phyloP scores from a whole-genome alignment of 192 early-diverging fungal species.

The Gorgonomyces haynaldii region DNA sequence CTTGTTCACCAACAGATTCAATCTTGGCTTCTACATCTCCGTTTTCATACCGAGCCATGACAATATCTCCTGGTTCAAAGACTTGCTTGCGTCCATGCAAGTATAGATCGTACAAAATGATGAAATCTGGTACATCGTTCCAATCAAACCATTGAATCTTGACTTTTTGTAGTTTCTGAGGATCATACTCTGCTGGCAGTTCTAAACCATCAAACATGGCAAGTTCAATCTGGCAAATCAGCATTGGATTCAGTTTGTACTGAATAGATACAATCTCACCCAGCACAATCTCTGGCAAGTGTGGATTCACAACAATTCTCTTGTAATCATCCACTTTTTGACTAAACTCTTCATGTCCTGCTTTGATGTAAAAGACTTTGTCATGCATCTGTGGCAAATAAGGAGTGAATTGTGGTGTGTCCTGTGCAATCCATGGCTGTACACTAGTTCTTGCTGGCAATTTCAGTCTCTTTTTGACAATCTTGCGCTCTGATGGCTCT shows the following conservation, averaged over 20 bases:
- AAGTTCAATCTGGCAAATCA: slow-evolving; percentile 4
- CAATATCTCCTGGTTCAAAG: slow-evolving; percentile 10
- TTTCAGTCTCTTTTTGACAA: neutral
- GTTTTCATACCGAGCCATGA: slow-evolving; percentile 10
- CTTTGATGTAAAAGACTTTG: slow-evolving; percentile 16
- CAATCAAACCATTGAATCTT: slow-evolving; percentile 12
- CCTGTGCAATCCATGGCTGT: slow-evolving; percentile 5
- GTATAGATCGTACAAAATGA: slow-evolving; percentile 15
- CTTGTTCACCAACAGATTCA: neutral
- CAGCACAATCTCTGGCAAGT: slow-evolving; percentile 9
- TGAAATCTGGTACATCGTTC: slow-evolving; percentile 15
- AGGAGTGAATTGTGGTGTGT: slow-evolving; percentile 7
- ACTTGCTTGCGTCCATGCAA: neutral
- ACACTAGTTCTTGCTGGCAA: neutral
- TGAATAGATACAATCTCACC: slow-evolving; percentile 7
- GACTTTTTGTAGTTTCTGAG: neutral
- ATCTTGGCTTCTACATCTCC: slow-evolving; percentile 2
- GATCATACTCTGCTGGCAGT: neutral
- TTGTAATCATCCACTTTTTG: neutral
- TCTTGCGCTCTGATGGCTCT: neutral
- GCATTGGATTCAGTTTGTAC: slow-evolving; percentile 2
- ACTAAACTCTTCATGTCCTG: slow-evolving; percentile 12
- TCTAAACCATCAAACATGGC: neutral
- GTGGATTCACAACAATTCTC: neutral
- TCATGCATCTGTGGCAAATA: slow-evolving; percentile 25